Conservation (phyloP, 768 basidiomycete species). For the Leccinum ochraceum region DNA sequence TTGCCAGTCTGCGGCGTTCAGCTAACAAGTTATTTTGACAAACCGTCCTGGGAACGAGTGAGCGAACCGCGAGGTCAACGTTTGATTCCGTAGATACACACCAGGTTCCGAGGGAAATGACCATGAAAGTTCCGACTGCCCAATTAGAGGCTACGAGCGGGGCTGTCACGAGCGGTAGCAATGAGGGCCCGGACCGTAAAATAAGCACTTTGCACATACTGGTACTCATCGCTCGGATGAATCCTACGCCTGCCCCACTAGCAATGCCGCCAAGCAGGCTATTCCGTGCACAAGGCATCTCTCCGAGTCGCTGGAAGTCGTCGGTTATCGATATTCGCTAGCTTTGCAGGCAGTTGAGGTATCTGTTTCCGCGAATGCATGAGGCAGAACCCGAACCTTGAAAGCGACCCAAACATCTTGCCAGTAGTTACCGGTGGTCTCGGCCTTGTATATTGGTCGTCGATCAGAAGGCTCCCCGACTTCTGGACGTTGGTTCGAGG, state of each 20-base stretch:
- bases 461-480: constrained; percentile 12
- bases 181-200: constrained; percentile 9
- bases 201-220: constrained; percentile 44
- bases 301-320: constrained; percentile 61
- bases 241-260: constrained; percentile 75
- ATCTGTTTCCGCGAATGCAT: neutral
- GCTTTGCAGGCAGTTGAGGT: constrained; percentile 32
- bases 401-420: constrained; percentile 32
- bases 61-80: constrained; percentile 5
- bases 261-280: constrained; percentile 77
- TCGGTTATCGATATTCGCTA: constrained; percentile 49
- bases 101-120: constrained; percentile 72
- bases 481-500: constrained; percentile 8
- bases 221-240: constrained; percentile 65
- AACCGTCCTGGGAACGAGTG: constrained; percentile 50
- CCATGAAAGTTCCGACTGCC: constrained; percentile 73
- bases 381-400: constrained; percentile 26
- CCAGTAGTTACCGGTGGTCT: constrained; percentile 35
- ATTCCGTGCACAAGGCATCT: constrained; percentile 77
- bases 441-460: constrained; percentile 30
- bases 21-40: constrained; percentile 56
- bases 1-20: constrained; percentile 56
- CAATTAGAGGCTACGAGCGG: constrained; percentile 72
- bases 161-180: constrained; percentile 29
- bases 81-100: constrained; percentile 36